Base-by-base conservation (phyloP, 179 eudicot species). In the Silene coronaria region DNA sequence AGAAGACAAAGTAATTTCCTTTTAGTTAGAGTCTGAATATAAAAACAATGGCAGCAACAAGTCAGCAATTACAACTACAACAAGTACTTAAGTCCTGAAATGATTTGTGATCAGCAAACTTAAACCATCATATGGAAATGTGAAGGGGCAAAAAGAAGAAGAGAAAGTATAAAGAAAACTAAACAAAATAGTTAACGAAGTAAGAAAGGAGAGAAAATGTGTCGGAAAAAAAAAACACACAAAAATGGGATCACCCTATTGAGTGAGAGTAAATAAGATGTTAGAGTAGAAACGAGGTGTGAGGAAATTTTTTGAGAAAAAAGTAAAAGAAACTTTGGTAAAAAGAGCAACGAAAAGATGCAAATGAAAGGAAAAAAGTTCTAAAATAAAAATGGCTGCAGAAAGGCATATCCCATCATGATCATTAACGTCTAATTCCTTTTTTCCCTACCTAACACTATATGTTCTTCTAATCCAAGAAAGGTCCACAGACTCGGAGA, bases 1-100 rank as follows among this genome's bases (percentile, higher is more conserved):
- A 53, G 17, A 70, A 77, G 42, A 65, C 58, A 23, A 64, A 58
- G 38, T 67, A 51, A 46, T 57, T 42, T 67, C 57, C 42, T 78
- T 75, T 53, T 53, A 53, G 19, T 53, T 53, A 53, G 58, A 17
- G 19, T 4, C 19, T 17, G 21, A 14, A 53, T n/a, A 53, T 17
- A 53, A 42, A 42, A 42, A 42, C 48, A 42, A 13, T 42, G 48
- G 48, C 14, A 1, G 48, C 48, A 42, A 13, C 58, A 16, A 53
- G 13, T 53, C 48, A 42, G 48, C 58, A 16, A 53, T 21, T 17
- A n/a, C n/a, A n/a, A n/a, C 19, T 3, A 51, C 57, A 16, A 51
- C n/a, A 5, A 17, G 48, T 53, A 53, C n/a, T 13, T 1, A 17
- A 14, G 58, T 53, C 58, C 11, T 1, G 7, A 53, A 53, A 53